These are phyloP conservation scores for Diaporthe vexans DNA, from an alignment of 2,329 filamentous ascomycete genomes.

Conservation along the genomic window DNA sequence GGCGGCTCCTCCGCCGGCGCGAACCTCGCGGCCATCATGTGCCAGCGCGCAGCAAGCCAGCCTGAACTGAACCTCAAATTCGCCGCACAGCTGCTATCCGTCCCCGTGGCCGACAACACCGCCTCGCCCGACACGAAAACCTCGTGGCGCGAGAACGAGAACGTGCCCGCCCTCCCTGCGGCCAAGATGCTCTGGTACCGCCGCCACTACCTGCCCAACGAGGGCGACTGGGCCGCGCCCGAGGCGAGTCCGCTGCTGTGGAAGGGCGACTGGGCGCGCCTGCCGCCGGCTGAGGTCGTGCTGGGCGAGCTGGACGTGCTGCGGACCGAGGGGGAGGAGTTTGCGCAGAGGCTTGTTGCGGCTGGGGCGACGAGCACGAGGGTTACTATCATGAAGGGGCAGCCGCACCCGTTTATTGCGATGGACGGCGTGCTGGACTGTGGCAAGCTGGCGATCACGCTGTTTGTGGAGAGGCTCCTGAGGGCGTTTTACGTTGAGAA, in stretches of 20 bases:
- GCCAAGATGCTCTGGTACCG: slow-evolving; percentile 74
- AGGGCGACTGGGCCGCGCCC: slow-evolving; percentile 59
- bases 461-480: slow-evolving; percentile 46
- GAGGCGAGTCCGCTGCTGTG: slow-evolving; percentile 68
- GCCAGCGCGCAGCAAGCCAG: slow-evolving; percentile 42
- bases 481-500: slow-evolving; percentile 39
- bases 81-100: slow-evolving; percentile 65
- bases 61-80: slow-evolving; percentile 50
- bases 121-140: slow-evolving; percentile 58
- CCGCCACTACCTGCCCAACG: slow-evolving; percentile 67
- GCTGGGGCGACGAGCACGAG: slow-evolving; percentile 61
- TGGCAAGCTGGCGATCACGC: slow-evolving; percentile 62
- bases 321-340: slow-evolving; percentile 65
- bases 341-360: slow-evolving; percentile 61
- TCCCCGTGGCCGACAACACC: slow-evolving; percentile 72
- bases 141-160: slow-evolving; percentile 65
- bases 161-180: slow-evolving; percentile 65
- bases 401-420: slow-evolving; percentile 71
- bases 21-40: slow-evolving; percentile 47
- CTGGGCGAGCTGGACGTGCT: slow-evolving; percentile 71
- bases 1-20: slow-evolving; percentile 50
- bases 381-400: slow-evolving; percentile 65
- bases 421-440: slow-evolving; percentile 69
- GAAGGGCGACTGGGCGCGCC: slow-evolving; percentile 60
- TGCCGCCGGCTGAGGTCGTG: slow-evolving; percentile 66